Evolutionary conservation across 2,329 filamentous ascomycete genomes (phyloP).

Genomic region (Claviceps sorghi): DNA sequence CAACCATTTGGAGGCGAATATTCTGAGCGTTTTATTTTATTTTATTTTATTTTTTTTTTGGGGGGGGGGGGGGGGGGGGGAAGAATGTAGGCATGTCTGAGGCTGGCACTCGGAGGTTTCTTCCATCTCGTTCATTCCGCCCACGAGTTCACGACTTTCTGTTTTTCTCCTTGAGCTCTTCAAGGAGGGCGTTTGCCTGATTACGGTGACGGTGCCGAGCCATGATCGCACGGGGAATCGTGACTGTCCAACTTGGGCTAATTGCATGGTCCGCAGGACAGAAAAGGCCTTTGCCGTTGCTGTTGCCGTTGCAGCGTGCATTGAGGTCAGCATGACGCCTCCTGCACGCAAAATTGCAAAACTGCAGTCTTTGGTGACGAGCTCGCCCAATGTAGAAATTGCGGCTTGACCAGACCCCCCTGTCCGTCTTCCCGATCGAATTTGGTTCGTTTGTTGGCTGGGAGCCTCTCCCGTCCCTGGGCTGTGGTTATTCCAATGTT

Average conservation of each 20-base stretch:
- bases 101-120: not conserved
- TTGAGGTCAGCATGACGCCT: not conserved
- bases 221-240: not conserved
- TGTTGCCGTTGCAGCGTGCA: not conserved
- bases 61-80: too few species aligned
- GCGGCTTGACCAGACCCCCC: not conserved
- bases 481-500: too few species aligned
- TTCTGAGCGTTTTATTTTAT: not conserved
- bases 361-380: not conserved
- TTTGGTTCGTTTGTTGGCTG: not conserved
- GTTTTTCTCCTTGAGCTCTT: not conserved
- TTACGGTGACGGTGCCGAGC: not conserved
- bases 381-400: not conserved
- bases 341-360: not conserved
- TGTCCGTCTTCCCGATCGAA: constrained; percentile 2
- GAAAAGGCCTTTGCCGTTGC: not conserved
- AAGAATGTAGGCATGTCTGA: too few species aligned
- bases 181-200: not conserved
- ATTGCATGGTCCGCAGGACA: not conserved
- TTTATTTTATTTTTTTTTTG: too few species aligned
- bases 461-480: not conserved
- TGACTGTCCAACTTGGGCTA: not conserved
- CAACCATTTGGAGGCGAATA: not conserved
- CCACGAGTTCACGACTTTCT: not conserved
- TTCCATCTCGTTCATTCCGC: not conserved